These are phyloP conservation scores for Podospora didyma DNA, from an alignment of 495 filamentous ascomycete genomes.

Conservation along the genomic window DNA sequence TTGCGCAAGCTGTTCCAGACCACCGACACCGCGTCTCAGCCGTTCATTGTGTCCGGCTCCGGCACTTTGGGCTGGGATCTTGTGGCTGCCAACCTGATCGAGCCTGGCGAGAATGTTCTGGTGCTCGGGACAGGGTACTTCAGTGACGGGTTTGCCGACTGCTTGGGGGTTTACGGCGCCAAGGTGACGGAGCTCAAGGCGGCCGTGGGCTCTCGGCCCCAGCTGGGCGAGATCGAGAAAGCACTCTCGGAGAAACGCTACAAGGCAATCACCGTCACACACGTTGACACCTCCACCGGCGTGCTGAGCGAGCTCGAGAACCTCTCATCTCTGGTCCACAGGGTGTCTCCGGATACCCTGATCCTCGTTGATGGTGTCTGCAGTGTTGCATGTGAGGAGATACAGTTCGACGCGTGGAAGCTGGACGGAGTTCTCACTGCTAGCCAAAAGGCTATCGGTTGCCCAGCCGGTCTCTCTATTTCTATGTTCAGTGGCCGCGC, in stretches of 20 bases:
- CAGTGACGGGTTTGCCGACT: constrained; percentile 89
- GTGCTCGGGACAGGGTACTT: constrained; percentile 97
- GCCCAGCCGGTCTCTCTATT: constrained; percentile 88
- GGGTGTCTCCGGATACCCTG: constrained; percentile 84
- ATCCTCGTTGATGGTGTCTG: constrained; percentile 94
- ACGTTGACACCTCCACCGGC: constrained; percentile 95
- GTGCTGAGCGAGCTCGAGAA: constrained; percentile 87
- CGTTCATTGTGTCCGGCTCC: constrained; percentile 89
- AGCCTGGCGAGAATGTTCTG: constrained; percentile 82
- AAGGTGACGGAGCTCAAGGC: constrained; percentile 85
- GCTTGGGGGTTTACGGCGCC: constrained; percentile 85
- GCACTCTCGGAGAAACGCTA: constrained; percentile 85
- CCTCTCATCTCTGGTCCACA: constrained; percentile 74
- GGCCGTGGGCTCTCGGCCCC: constrained; percentile 83
- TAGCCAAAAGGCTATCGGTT: constrained; percentile 93
- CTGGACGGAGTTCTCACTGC: constrained; percentile 92
- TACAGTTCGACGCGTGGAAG: constrained; percentile 90
- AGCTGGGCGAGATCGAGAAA: constrained; percentile 78
- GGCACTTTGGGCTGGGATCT: constrained; percentile 96
- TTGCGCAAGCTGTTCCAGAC: constrained; percentile 92
- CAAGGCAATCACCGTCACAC: constrained; percentile 89
- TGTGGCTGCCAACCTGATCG: constrained; percentile 84
- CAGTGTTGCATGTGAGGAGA: constrained; percentile 93
- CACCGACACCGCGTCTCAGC: constrained; percentile 73
- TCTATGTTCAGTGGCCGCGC: constrained; percentile 87